These are phyloP conservation scores for Oryza australiensis DNA, from an alignment of 176 grass and related monocot species.

Conservation along the genomic window DNA sequence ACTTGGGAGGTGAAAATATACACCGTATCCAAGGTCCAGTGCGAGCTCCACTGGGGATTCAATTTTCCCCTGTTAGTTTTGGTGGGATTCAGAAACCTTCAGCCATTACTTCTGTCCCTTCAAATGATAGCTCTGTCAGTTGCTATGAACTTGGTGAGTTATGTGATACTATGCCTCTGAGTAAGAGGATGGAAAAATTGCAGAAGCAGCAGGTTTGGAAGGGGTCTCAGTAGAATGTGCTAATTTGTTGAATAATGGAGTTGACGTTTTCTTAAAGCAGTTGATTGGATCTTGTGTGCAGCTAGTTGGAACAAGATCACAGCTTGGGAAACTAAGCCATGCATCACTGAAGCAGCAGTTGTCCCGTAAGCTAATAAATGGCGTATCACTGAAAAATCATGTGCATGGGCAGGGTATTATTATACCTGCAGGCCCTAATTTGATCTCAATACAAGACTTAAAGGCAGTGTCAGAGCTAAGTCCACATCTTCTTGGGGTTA, in stretches of 20 bases:
- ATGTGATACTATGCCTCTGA: slow-evolving; percentile 54
- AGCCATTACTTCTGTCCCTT: slow-evolving; percentile 33
- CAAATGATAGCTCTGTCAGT: slow-evolving; percentile 43
- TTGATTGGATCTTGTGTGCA: slow-evolving; percentile 70
- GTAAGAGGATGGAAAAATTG: slow-evolving; percentile 68
- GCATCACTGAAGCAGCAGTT: slow-evolving; percentile 47
- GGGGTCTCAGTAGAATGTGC: slow-evolving; percentile 69
- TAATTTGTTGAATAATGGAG: slow-evolving; percentile 73
- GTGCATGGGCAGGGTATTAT: slow-evolving; percentile 28
- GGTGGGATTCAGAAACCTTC: slow-evolving; percentile 51
- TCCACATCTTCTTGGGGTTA: slow-evolving; percentile 44
- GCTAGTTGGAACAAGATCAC: slow-evolving; percentile 56
- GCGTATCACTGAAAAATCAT: slow-evolving; percentile 46
- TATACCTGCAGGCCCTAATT: slow-evolving; percentile 36
- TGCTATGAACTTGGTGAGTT: slow-evolving; percentile 63
- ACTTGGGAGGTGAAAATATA: slow-evolving; percentile 35
- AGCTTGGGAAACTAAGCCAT: slow-evolving; percentile 37
- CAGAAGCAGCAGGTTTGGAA: slow-evolving; percentile 71
- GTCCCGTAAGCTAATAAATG: slow-evolving; percentile 46
- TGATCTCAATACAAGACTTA: slow-evolving; percentile 48
- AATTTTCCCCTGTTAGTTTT: slow-evolving; percentile 57
- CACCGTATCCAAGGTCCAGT: slow-evolving; percentile 32
- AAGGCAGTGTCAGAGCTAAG: slow-evolving; percentile 43
- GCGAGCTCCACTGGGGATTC: slow-evolving; percentile 78
- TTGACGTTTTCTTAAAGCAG: slow-evolving; percentile 73